Base-by-base conservation (phyloP, 2,329 filamentous ascomycete genomes). In the Colletotrichum sp. region DNA sequence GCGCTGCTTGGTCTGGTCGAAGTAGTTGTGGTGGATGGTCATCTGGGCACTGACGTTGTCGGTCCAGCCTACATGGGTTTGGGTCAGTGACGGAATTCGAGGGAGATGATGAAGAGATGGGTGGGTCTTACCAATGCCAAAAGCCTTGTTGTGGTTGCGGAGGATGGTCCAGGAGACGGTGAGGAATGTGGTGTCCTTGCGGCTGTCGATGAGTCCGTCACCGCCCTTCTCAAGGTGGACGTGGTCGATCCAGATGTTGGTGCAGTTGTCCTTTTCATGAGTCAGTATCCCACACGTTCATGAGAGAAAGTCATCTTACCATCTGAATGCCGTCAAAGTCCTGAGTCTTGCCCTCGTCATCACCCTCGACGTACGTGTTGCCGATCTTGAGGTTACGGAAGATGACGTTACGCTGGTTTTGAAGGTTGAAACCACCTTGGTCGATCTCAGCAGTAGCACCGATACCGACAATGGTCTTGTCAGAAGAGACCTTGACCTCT, bases 241-340 rank as follows among this genome's bases (percentile, higher is more conserved):
- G 58, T 79, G 78, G 62, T 79, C 78, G 34, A 79, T 79, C 78
- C 78, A 79, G 65, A 79, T 77, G 62, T 79, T 79, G 54, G 76
- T 75, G 70, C 70, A 69, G 70, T 69, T 72, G 36, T 72, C 70
- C 67, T 65, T 2, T 21, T 12, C 27, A 6, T 43, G 29, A 15
- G 58, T 69, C 3, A 69, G 43, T 21, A 34, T n/a, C 2, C 8
- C 0, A 24, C 3, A 0, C 16, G 2, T 3, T 4, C 2, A 13
- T 24, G 36, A 7, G 34, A 27, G 1, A 4, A 57, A 15, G n/a
- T 7, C 2, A 7, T 47, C 67, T 18, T 58, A 76, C 77, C 72
- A 76, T 76, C 66, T 79, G 78, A 12, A 79, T 79, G 15, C 78
- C 75, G 27, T 79, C 78, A 59, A 66, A 77, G 66, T 79, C 78